A percentile compares a stretch with the other conserved stretches of the same genome.
Evolutionary conservation across 129 eudicot species (phyloP).

Genomic region (Flaveria bidentis): DNA sequence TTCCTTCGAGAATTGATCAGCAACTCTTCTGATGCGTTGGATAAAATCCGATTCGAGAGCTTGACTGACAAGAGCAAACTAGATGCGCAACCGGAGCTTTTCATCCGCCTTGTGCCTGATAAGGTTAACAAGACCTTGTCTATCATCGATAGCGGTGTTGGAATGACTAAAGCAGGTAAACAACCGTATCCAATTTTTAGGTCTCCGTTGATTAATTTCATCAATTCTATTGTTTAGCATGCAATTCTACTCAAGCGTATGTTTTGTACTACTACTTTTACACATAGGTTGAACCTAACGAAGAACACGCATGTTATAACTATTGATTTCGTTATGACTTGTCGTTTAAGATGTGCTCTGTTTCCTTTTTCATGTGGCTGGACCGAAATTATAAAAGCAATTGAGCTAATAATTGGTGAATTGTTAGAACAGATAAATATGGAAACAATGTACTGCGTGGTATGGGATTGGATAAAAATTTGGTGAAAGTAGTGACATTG

Average conservation of each 20-base stretch:
- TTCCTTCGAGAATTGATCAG: constrained; percentile 75
- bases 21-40: constrained; percentile 88
- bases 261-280: background rate
- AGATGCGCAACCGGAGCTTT: constrained; percentile 86
- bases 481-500: background rate
- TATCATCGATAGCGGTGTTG: constrained; percentile 84
- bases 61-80: constrained; percentile 78
- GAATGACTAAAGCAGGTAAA: constrained; percentile 91
- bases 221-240: background rate
- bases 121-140: constrained; percentile 82
- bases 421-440: background rate
- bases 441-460: background rate
- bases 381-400: background rate
- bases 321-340: background rate
- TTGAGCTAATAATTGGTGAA: no score
- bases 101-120: constrained; percentile 78
- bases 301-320: background rate
- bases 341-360: background rate
- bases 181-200: background rate
- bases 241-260: background rate
- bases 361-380: no score
- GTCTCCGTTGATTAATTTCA: background rate
- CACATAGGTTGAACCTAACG: background rate
- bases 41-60: constrained; percentile 79
- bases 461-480: background rate